phyloP scores from a whole-genome alignment of 2,329 filamentous ascomycete genomes.

The Aspergillus sp. region DNA sequence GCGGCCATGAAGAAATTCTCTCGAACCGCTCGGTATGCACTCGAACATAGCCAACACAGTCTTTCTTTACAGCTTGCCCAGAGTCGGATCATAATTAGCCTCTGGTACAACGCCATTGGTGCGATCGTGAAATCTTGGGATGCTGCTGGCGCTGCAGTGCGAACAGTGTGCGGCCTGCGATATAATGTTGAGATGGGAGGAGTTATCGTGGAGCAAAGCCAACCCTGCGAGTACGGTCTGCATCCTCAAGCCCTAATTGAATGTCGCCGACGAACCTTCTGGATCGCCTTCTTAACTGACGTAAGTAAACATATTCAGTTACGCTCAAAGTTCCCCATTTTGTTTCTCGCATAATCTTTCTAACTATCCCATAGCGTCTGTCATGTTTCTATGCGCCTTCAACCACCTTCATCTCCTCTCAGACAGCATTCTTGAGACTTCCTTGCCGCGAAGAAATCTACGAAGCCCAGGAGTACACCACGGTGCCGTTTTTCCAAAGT shows the following conservation, averaged over 20 bases:
- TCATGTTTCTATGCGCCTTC: conserved; percentile 58
- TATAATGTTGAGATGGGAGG: conserved; percentile 63
- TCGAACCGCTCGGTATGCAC: conserved; percentile 59
- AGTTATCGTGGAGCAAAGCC: conserved; percentile 46
- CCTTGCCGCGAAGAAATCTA: conserved; percentile 63
- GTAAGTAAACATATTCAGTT: conserved; percentile 35
- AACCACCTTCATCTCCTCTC: conserved; percentile 57
- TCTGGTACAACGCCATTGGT: conserved; percentile 65
- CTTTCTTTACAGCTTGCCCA: conserved; percentile 66
- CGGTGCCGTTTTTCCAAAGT: conserved; percentile 62
- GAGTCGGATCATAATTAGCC: conserved; percentile 63
- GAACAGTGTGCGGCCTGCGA: conserved; percentile 59
- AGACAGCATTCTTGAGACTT: conserved; percentile 67
- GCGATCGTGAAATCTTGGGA: conserved; percentile 63
- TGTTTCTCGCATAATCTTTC: conserved; percentile 12
- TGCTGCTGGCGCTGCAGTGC: conserved; percentile 61
- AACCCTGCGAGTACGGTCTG: conserved; percentile 58
- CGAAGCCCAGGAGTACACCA: conserved; percentile 58
- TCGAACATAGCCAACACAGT: conserved; percentile 50
- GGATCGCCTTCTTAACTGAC: conserved; percentile 70
- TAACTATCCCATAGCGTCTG: conserved; percentile 49
- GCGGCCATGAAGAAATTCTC: conserved; percentile 50
- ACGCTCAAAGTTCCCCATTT: neutral
- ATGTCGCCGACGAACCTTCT: conserved; percentile 69
- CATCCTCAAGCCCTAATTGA: conserved; percentile 61